Conservation (phyloP, 805 yeast genomes). For the Starmerella khaoyaiensis region DNA sequence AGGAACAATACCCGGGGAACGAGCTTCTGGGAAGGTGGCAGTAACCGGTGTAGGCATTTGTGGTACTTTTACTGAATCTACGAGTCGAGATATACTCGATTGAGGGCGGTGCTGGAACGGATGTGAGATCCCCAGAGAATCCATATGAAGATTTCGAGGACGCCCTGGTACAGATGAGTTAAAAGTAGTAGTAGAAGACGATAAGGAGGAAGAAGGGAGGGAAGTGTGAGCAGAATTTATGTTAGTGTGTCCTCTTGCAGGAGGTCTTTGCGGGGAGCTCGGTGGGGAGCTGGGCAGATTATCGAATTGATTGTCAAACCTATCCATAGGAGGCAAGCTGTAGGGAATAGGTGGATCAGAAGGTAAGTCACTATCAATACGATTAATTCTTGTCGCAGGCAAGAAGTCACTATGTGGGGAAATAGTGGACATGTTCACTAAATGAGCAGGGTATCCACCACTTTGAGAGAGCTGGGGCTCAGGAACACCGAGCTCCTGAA, state of each 20-base stretch:
- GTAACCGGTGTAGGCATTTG: neutral
- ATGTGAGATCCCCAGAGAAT: constrained; percentile 16
- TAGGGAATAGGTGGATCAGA: constrained; percentile 1
- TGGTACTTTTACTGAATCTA: neutral
- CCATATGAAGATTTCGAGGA: too few relatives aligned
- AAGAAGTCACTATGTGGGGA: too few relatives aligned
- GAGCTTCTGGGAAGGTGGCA: neutral
- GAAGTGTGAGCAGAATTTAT: neutral
- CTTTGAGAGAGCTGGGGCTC: too few relatives aligned
- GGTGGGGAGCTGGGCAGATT: constrained; percentile 23
- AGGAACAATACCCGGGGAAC: constrained; percentile 3
- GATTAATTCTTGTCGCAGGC: neutral
- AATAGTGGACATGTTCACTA: too few relatives aligned
- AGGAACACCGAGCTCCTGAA: constrained; percentile 59
- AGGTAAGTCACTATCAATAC: neutral
- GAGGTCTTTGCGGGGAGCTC: constrained; percentile 14
- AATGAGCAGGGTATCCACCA: too few relatives aligned
- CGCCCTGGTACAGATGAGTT: neutral
- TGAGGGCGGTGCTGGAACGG: constrained; percentile 7
- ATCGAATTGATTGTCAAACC: constrained; percentile 1
- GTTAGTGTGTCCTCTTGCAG: neutral
- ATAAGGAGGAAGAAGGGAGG: neutral
- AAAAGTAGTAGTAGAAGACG: neutral
- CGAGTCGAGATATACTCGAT: constrained; percentile 8
- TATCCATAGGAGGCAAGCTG: neutral